Evolutionary conservation across 495 filamentous ascomycete species (phyloP).

Genomic region (Penicillium robsamsonii): DNA sequence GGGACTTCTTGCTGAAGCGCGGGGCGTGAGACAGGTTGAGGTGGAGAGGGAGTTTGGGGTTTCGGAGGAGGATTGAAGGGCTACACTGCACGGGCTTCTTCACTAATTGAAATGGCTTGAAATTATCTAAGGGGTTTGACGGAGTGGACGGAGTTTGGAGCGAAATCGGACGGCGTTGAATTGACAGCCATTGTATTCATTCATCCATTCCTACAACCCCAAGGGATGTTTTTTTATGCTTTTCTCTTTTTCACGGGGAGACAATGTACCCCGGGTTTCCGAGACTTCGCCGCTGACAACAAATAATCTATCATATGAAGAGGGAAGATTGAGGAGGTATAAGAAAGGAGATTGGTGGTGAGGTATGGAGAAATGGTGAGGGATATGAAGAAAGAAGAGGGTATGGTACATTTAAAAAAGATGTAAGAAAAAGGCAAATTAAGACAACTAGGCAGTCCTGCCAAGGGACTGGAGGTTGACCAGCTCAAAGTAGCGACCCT

Average conservation of each 20-base stretch:
- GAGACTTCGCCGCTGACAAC: not conserved
- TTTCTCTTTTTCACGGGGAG: not conserved
- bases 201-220: slow-evolving; percentile 6
- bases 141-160: not conserved
- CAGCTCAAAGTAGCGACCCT: slow-evolving; percentile 72
- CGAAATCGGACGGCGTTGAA: not conserved
- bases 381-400: slow-evolving; percentile 1
- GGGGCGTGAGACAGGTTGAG: slow-evolving; percentile 59
- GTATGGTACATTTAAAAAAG: slow-evolving; percentile 3
- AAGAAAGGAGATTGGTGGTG: not conserved
- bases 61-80: slow-evolving; percentile 33
- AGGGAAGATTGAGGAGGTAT: not conserved
- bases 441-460: slow-evolving; percentile 45
- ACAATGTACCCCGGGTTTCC: not conserved
- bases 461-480: slow-evolving; percentile 78
- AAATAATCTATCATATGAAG: slow-evolving; percentile 1
- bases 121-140: not conserved
- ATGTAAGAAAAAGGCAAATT: not conserved
- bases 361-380: not conserved
- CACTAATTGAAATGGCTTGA: not conserved
- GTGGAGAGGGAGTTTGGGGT: slow-evolving; percentile 60
- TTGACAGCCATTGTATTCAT: slow-evolving; percentile 8
- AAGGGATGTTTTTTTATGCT: not conserved
- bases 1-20: slow-evolving; percentile 68
- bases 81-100: not conserved